Percentiles rank a stretch among this genome's conserved stretches.
These are phyloP conservation scores for Macrolepiota albuminosa DNA, from an alignment of 768 basidiomycete species.

Conservation along the genomic window DNA sequence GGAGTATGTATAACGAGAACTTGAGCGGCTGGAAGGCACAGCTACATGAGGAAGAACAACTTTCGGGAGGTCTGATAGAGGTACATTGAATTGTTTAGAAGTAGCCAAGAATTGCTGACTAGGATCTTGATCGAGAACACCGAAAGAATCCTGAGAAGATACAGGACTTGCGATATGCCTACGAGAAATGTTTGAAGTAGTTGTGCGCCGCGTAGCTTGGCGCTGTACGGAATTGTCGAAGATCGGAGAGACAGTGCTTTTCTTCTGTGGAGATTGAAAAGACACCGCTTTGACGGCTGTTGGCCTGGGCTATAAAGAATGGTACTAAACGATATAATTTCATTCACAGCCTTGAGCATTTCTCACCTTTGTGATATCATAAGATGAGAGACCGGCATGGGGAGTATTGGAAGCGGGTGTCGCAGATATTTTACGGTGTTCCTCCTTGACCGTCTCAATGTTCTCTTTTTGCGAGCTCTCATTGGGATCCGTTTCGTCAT, in stretches of 20 bases:
- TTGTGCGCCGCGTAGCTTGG: neutral
- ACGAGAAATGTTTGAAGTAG: neutral
- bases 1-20: conserved; percentile 2
- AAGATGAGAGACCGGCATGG: conserved; percentile 20
- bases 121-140: conserved; percentile 42
- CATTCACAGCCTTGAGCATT: conserved; percentile 9
- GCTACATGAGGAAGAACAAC: conserved; percentile 4
- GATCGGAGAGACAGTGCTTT: conserved; percentile 8
- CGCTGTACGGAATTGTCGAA: neutral
- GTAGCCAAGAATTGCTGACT: conserved; percentile 40
- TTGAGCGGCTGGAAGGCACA: neutral
- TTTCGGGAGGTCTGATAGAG: conserved; percentile 49
- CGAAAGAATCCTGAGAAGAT: conserved; percentile 61
- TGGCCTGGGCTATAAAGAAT: conserved; percentile 19
- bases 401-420: conserved; percentile 17
- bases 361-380: conserved; percentile 22
- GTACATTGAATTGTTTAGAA: conserved; percentile 49
- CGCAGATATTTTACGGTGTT: neutral
- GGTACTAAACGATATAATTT: conserved; percentile 11
- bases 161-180: conserved; percentile 13
- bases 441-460: conserved; percentile 18
- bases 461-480: conserved; percentile 56
- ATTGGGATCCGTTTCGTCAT: conserved; percentile 26
- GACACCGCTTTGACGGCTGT: conserved; percentile 27
- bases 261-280: conserved; percentile 26